Conservation (phyloP, 192 early-diverging fungal genomes). For the Cladochytrium replicatum region DNA sequence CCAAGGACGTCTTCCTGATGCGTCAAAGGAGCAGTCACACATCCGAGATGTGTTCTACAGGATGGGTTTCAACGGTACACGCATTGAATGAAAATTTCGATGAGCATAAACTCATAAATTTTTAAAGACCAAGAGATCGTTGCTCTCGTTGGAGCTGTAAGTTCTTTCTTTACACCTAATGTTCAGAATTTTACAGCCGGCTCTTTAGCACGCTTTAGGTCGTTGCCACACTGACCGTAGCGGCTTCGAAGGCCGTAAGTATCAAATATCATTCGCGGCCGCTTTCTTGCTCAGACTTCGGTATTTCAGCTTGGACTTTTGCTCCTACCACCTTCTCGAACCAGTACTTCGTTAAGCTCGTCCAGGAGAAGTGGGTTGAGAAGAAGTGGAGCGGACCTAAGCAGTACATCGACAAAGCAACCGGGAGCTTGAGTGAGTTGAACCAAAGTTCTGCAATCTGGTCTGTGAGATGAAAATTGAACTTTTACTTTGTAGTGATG, state of each 20-base stretch:
- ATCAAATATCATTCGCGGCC: too few species aligned
- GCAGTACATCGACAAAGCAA: slow-evolving; percentile 80
- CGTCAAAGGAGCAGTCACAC: slow-evolving; percentile 43
- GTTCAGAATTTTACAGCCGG: too few species aligned
- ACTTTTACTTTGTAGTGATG: too few species aligned
- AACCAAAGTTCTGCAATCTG: neutral
- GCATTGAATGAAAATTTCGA: too few species aligned
- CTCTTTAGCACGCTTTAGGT: too few species aligned
- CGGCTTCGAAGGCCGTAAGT: slow-evolving; percentile 58
- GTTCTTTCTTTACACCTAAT: neutral
- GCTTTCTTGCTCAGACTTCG: too few species aligned
- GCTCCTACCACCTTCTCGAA: slow-evolving; percentile 82
- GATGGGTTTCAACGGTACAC: slow-evolving; percentile 66
- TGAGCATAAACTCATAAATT: too few species aligned
- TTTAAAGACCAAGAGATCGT: slow-evolving; percentile 68
- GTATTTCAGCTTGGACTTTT: slow-evolving; percentile 53
- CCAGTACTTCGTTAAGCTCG: slow-evolving; percentile 67
- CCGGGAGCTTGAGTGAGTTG: too few species aligned
- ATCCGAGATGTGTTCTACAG: slow-evolving; percentile 51
- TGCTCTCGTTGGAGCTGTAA: slow-evolving; percentile 53
- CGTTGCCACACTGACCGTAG: slow-evolving; percentile 61
- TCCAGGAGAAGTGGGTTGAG: slow-evolving; percentile 70
- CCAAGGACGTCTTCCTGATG: slow-evolving; percentile 66
- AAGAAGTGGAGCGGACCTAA: slow-evolving; percentile 72
- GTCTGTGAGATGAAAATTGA: slow-evolving; percentile 1